Evolutionary conservation across 805 yeast species (phyloP).

Genomic region (Wickerhamiella spandovensis): DNA sequence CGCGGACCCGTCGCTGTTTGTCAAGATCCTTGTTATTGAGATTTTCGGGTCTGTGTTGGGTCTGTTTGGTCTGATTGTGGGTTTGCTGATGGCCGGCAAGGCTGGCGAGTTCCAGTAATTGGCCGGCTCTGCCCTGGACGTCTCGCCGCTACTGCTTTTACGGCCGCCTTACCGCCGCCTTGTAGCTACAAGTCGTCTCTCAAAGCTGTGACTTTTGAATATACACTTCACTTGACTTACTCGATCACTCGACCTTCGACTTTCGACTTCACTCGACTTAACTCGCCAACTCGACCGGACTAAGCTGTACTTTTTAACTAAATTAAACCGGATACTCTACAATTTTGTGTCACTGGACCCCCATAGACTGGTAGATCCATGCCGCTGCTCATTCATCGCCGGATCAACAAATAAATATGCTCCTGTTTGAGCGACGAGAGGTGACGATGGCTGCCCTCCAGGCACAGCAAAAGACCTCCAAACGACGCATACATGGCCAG

Average conservation of each 20-base stretch:
- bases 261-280: too few species aligned
- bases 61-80: conserved; percentile 93
- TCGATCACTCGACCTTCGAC: too few species aligned
- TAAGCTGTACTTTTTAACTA: neutral
- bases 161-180: too few species aligned
- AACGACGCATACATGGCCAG: conserved; percentile 82
- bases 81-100: conserved; percentile 91
- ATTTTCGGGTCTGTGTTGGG: conserved; percentile 96
- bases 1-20: conserved; percentile 88
- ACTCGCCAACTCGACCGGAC: neutral
- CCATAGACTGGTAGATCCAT: too few species aligned
- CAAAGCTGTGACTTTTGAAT: too few species aligned
- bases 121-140: too few species aligned
- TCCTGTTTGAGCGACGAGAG: conserved; percentile 86
- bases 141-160: too few species aligned
- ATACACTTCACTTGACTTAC: too few species aligned
- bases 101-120: conserved; percentile 66
- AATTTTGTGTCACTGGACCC: too few species aligned
- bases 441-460: conserved; percentile 89
- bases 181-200: too few species aligned
- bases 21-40: conserved; percentile 90
- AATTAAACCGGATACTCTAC: neutral
- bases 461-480: conserved; percentile 86
- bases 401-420: conserved; percentile 77
- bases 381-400: conserved; percentile 25